Base-by-base conservation (phyloP, 192 early-diverging fungal genomes). In the Rhizoclosmatium sp. region DNA sequence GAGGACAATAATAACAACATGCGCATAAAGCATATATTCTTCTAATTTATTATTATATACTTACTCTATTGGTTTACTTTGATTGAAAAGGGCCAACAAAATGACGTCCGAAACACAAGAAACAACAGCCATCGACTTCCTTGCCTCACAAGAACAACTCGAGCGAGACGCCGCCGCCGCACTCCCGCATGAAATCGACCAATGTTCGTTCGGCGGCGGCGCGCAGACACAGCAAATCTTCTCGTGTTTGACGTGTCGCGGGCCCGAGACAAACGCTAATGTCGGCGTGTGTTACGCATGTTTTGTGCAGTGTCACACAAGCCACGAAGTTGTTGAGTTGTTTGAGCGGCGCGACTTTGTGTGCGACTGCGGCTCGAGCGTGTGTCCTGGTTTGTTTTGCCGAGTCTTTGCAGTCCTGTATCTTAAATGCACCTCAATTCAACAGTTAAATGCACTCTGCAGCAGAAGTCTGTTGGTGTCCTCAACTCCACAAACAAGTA, bases 291-390 rank as follows among this genome's bases (percentile, higher is more conserved):
- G 78, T 87, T 87, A 80, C 62, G 78, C 59, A 12, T 80, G 78
- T 45, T 75, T 76, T 48, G 77, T 82, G 59, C 75, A 81, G 77
- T 90, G 86, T 78, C 87, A 87, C 67, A 86, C 86, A 5, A 91
- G 86, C 54, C 94, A 96, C 82, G 89, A 96, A 5, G 83, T 96
- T 12, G 87, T 95, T 48, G 96, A 98, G 82, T 82, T 97, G 62
- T 96, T 96, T 79, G 88, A 91, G 4, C 95, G 96, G 68, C 85
- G 96, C 1, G 76, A 85, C 69, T 98, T 98, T 51, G 71, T 76
- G 47, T 98, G 97, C 82, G 95, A 97, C 84, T 98, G 97, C 66
- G 97, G 95, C 4, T 92, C 93, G 0, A 23, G 58, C n/a, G 4
- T 82, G 87, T 81, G 85, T 78, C 71, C 77, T 16, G 66, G 61